phyloP scores from a whole-genome alignment of 768 basidiomycete genomes.

The Xerocomellus dryophilus region DNA sequence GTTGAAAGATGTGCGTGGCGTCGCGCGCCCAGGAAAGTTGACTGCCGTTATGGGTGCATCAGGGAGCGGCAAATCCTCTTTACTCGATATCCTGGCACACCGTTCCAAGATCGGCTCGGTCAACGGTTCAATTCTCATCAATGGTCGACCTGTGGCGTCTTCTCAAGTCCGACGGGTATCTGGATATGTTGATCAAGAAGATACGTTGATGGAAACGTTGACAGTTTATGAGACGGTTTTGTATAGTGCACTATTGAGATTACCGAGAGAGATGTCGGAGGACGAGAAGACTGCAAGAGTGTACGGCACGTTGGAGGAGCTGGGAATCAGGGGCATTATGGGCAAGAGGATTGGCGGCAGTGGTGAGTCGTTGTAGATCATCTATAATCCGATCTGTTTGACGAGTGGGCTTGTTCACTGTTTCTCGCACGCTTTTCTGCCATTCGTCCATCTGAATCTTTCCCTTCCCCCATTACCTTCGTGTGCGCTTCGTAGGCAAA shows the following conservation, averaged over 20 bases:
- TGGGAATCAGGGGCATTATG: conserved; percentile 90
- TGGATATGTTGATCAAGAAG: conserved; percentile 98
- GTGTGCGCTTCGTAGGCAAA: conserved; percentile 46
- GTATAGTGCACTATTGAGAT: conserved; percentile 84
- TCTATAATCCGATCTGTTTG: neutral
- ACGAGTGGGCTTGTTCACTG: neutral
- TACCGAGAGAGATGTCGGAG: conserved; percentile 93
- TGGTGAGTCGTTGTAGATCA: conserved; percentile 45
- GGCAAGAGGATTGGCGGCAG: conserved; percentile 86
- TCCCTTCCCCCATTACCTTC: neutral
- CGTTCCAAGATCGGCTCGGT: conserved; percentile 83
- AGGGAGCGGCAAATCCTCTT: conserved; percentile 93
- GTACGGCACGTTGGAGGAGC: conserved; percentile 92
- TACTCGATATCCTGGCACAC: conserved; percentile 92
- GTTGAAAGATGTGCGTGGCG: conserved; percentile 78
- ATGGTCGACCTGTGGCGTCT: conserved; percentile 75
- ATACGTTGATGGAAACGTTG: conserved; percentile 93
- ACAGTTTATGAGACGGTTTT: conserved; percentile 98
- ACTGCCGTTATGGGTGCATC: conserved; percentile 98
- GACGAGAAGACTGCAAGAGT: conserved; percentile 95
- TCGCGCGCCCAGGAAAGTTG: conserved; percentile 83
- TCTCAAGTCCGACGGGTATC: conserved; percentile 79
- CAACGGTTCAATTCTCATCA: conserved; percentile 72
- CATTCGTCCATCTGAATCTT: neutral
- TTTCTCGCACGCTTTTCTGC: neutral